Base-by-base conservation (phyloP, 179 eudicot species). In the Sideroxylon spinosum region DNA sequence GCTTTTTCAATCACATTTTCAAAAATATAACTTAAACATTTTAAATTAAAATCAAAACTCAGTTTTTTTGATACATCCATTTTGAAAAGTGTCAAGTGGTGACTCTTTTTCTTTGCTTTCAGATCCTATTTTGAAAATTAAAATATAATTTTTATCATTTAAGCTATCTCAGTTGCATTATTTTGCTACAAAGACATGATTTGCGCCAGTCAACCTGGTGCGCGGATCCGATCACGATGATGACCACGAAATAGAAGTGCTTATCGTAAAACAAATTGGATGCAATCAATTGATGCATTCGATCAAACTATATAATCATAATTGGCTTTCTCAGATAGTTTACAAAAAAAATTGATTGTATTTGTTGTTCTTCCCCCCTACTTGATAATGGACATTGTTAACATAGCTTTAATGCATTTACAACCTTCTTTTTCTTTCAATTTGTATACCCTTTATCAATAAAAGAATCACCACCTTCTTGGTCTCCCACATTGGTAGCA, bases 251-350 rank as follows among this genome's bases (percentile, higher is more conserved):
- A 28, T 28, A 14, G 20, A 49, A 49, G 20, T 9, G 19, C 46
- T 65, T 65, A 7, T 65, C 17, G 32, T 13, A 6, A 52, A 28
- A 44, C 25, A 63, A 78, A 19, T 9, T 22, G 10, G 1, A 60
- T 72, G 37, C 22, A 53, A 73, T 64, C 73, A 50, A 73, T 14
- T 25, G 72, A 68, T 8, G 65, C 77, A 72, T 26, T 66, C 56
- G 73, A 73, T 7, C 44, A 11, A 28, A 48, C 60, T 55, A 17
- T 13, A 61, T 71, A 78, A 9, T 49, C 52, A 26, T 28, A 25
- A 22, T 22, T 32, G 1, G 13, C 32, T 59, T 46, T 26, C 25
- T 62, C n/a, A 5, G 71, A 52, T 73, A 23, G 55, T 52, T 73
- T 79, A n/a, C n/a, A 29, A 17, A 29, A 29, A 65, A 28, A 29